A percentile compares a stretch with the other conserved stretches of the same genome.
These are phyloP conservation scores for Syzygium aromaticum DNA, from an alignment of 345 rosid genomes.

Conservation along the genomic window DNA sequence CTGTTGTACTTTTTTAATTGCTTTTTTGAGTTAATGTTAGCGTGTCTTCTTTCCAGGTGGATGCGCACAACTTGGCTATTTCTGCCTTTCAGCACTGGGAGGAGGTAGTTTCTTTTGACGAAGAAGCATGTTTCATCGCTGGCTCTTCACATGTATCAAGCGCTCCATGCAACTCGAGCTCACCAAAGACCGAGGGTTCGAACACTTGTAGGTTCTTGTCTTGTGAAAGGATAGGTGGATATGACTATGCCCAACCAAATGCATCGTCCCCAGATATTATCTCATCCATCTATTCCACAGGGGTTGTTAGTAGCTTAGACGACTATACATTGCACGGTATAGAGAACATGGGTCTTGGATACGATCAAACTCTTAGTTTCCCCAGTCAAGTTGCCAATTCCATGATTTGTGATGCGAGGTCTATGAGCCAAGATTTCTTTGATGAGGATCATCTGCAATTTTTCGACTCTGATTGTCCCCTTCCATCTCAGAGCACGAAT, in stretches of 20 bases:
- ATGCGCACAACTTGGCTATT: slow-evolving; percentile 56
- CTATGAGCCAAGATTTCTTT: slow-evolving; percentile 47
- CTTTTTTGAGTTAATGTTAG: not conserved
- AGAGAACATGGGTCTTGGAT: slow-evolving; percentile 49
- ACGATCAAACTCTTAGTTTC: slow-evolving; percentile 38
- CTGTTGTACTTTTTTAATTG: not conserved
- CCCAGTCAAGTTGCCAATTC: slow-evolving; percentile 32
- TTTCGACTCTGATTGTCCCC: slow-evolving; percentile 28
- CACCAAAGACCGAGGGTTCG: slow-evolving; percentile 31
- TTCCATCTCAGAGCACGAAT: slow-evolving; percentile 26
- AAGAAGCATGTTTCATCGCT: slow-evolving; percentile 40
- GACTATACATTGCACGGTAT: slow-evolving; percentile 42
- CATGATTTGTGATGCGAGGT: slow-evolving; percentile 42
- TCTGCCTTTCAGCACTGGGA: slow-evolving; percentile 59
- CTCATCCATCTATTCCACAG: slow-evolving; percentile 55
- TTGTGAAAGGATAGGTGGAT: slow-evolving; percentile 39
- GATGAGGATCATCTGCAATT: slow-evolving; percentile 63
- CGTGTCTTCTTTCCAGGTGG: slow-evolving; percentile 30
- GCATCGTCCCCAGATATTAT: slow-evolving; percentile 54
- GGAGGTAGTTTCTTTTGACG: slow-evolving; percentile 58
- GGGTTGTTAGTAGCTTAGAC: slow-evolving; percentile 43
- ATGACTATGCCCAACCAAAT: slow-evolving; percentile 48
- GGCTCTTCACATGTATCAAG: slow-evolving; percentile 27
- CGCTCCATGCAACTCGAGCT: slow-evolving; percentile 22
- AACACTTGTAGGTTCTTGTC: slow-evolving; percentile 22